Conservation (phyloP, 2,329 filamentous ascomycete genomes). For the Colletotrichum orchidophilum region DNA sequence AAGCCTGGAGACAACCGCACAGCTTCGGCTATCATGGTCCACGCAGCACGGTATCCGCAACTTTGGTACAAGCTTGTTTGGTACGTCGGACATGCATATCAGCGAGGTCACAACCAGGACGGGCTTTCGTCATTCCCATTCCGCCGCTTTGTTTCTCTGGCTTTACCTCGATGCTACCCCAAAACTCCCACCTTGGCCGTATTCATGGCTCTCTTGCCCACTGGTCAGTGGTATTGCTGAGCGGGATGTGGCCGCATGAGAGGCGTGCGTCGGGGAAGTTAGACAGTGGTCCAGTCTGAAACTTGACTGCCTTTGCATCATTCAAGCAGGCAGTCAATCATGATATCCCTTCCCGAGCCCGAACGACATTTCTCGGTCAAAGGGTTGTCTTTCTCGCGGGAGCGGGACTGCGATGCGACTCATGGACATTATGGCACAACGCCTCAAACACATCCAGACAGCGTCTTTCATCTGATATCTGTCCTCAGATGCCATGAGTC, state of each 20-base stretch:
- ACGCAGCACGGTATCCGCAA: neutral
- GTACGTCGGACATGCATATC: neutral
- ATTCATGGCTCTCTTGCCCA: neutral
- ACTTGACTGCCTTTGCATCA: slow-evolving; percentile 14
- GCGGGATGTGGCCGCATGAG: slow-evolving; percentile 19
- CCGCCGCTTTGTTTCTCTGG: neutral
- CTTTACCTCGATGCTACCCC: neutral
- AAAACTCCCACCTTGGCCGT: neutral
- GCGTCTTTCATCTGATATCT: slow-evolving; percentile 14
- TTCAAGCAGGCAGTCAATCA: slow-evolving; percentile 9
- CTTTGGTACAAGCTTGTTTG: neutral
- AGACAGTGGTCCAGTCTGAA: slow-evolving; percentile 17
- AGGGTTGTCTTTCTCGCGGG: neutral
- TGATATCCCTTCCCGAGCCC: slow-evolving; percentile 2
- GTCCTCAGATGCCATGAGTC: neutral
- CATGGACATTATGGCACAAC: slow-evolving; percentile 2
- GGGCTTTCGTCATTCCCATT: slow-evolving; percentile 1
- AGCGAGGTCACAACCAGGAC: neutral
- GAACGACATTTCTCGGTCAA: neutral
- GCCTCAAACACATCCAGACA: slow-evolving; percentile 14
- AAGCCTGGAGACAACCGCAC: neutral
- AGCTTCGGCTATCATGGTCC: neutral
- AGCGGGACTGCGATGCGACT: slow-evolving; percentile 6
- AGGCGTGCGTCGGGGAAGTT: slow-evolving; percentile 17
- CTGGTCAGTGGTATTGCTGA: neutral